Evolutionary conservation across 106 monocot species (phyloP).

Genomic region (Dendrobium chrysotoxum): DNA sequence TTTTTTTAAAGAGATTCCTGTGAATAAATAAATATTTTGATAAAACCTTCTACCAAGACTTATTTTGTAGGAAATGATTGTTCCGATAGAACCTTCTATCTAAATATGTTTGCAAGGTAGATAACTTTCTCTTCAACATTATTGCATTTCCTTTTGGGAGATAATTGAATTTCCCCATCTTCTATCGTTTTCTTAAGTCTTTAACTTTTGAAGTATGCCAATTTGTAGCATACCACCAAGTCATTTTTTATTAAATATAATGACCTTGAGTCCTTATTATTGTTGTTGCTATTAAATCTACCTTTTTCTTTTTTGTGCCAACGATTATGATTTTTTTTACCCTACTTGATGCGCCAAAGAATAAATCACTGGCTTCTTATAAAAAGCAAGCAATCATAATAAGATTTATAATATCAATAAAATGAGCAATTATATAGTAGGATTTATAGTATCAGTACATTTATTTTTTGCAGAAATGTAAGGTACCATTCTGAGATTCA

Average conservation of each 20-base stretch:
- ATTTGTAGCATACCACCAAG: no score
- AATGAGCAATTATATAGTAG: no score
- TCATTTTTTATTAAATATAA: no score
- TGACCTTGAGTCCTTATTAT: no score
- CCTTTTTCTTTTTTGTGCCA: constrained; percentile 7
- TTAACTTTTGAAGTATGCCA: neutral
- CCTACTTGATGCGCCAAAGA: constrained; percentile 9
- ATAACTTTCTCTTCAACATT: neutral
- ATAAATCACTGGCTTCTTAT: constrained; percentile 9
- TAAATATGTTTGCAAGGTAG: neutral
- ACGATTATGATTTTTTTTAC: neutral
- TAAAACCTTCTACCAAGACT: no score
- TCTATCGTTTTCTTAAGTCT: neutral
- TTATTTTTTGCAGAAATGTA: constrained; percentile 10
- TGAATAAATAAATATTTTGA: no score
- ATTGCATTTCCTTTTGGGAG: neutral
- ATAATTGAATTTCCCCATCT: neutral
- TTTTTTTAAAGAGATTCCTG: no score
- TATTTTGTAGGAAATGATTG: no score
- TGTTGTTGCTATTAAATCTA: neutral
- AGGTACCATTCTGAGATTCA: neutral
- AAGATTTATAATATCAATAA: neutral
- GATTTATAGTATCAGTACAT: no score
- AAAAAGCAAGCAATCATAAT: neutral
- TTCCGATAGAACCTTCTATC: no score